Conservation (phyloP, 805 yeast species). For the Citeromyces nyonsensis region DNA sequence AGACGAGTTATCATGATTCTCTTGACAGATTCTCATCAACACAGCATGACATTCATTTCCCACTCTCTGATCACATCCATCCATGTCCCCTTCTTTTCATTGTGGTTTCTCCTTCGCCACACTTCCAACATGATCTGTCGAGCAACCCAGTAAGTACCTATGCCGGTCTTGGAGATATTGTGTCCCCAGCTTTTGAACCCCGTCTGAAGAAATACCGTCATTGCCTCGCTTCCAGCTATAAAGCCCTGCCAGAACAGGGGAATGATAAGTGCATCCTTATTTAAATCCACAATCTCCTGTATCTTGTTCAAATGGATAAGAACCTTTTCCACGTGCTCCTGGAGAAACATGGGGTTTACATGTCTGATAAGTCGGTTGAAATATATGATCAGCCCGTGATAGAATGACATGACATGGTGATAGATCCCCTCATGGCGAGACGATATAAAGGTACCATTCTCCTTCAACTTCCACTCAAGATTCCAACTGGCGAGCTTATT, state of each 20-base stretch:
- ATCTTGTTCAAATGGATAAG: constrained; percentile 49
- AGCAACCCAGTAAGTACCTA: constrained; percentile 80
- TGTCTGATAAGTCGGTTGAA: constrained; percentile 50
- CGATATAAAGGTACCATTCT: constrained; percentile 20
- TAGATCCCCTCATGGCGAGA: constrained; percentile 57
- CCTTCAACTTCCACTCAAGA: constrained; percentile 54
- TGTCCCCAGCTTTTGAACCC: constrained; percentile 66
- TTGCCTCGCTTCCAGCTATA: constrained; percentile 73
- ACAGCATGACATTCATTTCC: constrained; percentile 74
- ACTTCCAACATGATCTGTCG: constrained; percentile 76
- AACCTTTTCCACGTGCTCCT: constrained; percentile 43
- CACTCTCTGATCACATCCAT: constrained; percentile 65
- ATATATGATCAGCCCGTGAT: constrained; percentile 57
- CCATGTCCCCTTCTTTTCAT: constrained; percentile 55
- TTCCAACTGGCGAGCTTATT: constrained; percentile 47
- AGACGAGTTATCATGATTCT: no score
- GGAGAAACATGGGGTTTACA: constrained; percentile 38
- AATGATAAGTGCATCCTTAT: constrained; percentile 40
- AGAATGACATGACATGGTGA: constrained; percentile 71
- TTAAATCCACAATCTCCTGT: constrained; percentile 32
- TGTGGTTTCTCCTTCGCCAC: constrained; percentile 57
- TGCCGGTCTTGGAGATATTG: constrained; percentile 39
- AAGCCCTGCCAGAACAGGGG: constrained; percentile 87
- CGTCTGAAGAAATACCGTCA: constrained; percentile 36
- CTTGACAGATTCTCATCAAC: constrained; percentile 11